Conservation (phyloP, 2,329 filamentous ascomycete genomes). For the Colletotrichum viniferum region DNA sequence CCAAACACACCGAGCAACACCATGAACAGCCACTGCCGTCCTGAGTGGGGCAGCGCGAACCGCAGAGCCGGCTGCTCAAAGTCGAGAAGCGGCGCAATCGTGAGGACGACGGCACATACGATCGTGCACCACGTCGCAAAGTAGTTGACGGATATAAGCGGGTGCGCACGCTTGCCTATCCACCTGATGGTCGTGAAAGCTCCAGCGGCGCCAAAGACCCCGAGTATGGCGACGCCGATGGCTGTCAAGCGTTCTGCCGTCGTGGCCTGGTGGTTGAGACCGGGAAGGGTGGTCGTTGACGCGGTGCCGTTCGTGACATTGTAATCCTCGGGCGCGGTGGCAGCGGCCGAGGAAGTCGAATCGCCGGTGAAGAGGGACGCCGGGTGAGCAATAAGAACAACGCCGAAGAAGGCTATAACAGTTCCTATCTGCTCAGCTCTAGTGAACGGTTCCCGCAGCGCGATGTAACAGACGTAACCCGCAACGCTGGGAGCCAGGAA, state of each 20-base stretch:
- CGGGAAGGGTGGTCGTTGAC: constrained; percentile 26
- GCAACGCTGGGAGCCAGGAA: constrained; percentile 82
- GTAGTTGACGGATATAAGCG: constrained; percentile 86
- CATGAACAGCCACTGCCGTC: constrained; percentile 69
- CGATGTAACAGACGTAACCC: constrained; percentile 78
- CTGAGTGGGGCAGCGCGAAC: constrained; percentile 44
- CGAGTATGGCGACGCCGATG: constrained; percentile 73
- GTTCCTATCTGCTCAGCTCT: constrained; percentile 77
- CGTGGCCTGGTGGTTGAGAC: constrained; percentile 47
- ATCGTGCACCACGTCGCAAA: constrained; percentile 75
- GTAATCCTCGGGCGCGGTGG: constrained; percentile 16
- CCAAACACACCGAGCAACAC: constrained; percentile 73
- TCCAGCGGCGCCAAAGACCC: constrained; percentile 75
- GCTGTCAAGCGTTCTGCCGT: constrained; percentile 71
- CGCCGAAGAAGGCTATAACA: constrained; percentile 76
- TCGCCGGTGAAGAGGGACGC: constrained; percentile 53
- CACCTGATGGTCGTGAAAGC: constrained; percentile 79
- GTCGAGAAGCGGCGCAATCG: constrained; percentile 48
- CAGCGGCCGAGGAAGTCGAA: constrained; percentile 21
- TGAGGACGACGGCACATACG: constrained; percentile 67
- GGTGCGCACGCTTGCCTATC: constrained; percentile 80
- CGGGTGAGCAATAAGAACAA: constrained; percentile 83
- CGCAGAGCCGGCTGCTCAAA: constrained; percentile 50
- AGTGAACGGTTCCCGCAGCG: constrained; percentile 79
- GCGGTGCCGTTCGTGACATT: constrained; percentile 10